Evolutionary conservation across 345 rosid genomes (phyloP).

Genomic region (Brassica incana): DNA sequence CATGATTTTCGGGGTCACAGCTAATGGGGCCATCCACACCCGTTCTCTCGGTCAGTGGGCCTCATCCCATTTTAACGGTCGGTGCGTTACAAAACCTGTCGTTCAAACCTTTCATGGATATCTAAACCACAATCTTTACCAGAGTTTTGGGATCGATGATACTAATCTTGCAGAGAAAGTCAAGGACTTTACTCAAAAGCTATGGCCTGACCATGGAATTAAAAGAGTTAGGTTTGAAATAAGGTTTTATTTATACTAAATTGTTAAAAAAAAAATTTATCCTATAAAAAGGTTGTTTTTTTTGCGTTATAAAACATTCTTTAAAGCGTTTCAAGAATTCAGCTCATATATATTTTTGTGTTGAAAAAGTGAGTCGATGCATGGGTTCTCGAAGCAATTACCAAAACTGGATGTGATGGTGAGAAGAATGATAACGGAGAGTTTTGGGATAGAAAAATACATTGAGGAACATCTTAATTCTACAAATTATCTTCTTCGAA

Average conservation of each 20-base stretch:
- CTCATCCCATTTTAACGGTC: too few species aligned
- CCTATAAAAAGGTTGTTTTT: too few species aligned
- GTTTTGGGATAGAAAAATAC: constrained; percentile 38
- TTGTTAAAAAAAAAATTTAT: too few species aligned
- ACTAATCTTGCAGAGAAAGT: constrained; percentile 18
- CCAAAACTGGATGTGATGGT: constrained; percentile 48
- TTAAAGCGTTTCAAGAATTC: too few species aligned
- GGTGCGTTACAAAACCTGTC: neutral
- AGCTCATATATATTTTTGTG: neutral
- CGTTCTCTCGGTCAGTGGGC: too few species aligned
- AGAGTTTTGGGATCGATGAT: constrained; percentile 33
- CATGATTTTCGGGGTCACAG: too few species aligned
- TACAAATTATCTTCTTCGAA: constrained; percentile 27
- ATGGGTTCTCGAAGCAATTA: constrained; percentile 22
- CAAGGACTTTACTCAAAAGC: constrained; percentile 26
- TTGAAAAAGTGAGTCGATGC: constrained; percentile 34
- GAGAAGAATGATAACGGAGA: constrained; percentile 40
- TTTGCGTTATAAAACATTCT: too few species aligned
- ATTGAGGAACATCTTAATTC: constrained; percentile 40
- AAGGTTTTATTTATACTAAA: too few species aligned
- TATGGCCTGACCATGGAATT: constrained; percentile 30
- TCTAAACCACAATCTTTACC: constrained; percentile 13
- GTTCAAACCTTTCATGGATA: constrained; percentile 25
- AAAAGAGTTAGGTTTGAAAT: constrained; percentile 23
- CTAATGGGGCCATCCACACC: too few species aligned